A percentile compares a stretch with the other conserved stretches of the same genome.
Evolutionary conservation across 2,329 filamentous ascomycete species (phyloP).

Genomic region (Venturia carpophila): DNA sequence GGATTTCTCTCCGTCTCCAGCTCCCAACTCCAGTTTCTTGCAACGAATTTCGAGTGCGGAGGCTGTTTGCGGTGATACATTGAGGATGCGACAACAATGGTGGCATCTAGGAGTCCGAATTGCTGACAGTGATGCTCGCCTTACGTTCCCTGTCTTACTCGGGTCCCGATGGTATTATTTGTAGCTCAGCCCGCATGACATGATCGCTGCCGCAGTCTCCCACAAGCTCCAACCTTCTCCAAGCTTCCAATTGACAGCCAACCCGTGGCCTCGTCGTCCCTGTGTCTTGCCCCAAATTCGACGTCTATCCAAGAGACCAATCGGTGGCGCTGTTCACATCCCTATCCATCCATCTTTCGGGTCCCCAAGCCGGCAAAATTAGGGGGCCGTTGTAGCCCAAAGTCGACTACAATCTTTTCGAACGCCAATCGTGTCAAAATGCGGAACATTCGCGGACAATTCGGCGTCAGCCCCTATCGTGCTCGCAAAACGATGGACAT

Average conservation of each 20-base stretch:
- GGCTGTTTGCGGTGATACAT: not conserved
- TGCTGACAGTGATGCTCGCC: conserved; percentile 8
- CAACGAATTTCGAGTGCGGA: not conserved
- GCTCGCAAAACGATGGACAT: not conserved
- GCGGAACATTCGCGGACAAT: not conserved
- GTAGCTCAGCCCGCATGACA: not conserved
- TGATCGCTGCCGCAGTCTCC: not conserved
- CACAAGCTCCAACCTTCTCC: not conserved
- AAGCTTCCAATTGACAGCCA: not conserved
- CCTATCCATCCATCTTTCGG: not conserved
- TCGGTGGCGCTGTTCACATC: not conserved
- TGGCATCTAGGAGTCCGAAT: not conserved
- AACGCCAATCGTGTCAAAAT: conserved; percentile 12
- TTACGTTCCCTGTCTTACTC: not conserved
- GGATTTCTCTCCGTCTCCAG: not conserved
- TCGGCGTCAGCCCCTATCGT: not conserved
- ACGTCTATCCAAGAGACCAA: not conserved
- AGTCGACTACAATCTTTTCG: not conserved
- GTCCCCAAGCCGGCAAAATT: not conserved
- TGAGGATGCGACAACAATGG: not conserved
- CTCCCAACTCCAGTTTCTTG: not conserved
- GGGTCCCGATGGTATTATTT: not conserved
- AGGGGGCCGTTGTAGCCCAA: not conserved
- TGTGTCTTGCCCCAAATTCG: not conserved
- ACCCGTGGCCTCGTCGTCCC: not conserved